Conservation (phyloP, 176 grass and related monocot genomes). For the Ananas comosus region DNA sequence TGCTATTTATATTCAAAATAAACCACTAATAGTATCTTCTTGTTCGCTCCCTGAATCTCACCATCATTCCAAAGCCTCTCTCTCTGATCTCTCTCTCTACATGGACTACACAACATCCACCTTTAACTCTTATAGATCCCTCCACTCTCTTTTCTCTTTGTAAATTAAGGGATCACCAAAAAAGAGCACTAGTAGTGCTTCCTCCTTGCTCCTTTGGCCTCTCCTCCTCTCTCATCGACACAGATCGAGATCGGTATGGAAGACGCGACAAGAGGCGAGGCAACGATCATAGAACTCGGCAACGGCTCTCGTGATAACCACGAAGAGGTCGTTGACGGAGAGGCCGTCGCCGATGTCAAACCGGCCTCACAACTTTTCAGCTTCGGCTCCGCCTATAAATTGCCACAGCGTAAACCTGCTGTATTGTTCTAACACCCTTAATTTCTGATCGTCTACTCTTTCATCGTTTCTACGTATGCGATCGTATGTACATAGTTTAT, state of each 20-base stretch:
- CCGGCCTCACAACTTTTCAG: conserved; percentile 9
- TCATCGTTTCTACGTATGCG: neutral
- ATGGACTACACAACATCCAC: too few relatives aligned
- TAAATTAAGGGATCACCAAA: too few relatives aligned
- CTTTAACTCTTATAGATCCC: too few relatives aligned
- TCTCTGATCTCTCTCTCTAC: too few relatives aligned
- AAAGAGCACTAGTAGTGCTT: too few relatives aligned
- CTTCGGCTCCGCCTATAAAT: conserved; percentile 43
- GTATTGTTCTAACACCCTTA: conserved; percentile 13
- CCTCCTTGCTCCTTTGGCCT: too few relatives aligned
- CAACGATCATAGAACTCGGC: neutral
- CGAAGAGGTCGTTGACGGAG: neutral
- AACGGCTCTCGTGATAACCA: neutral
- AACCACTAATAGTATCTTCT: too few relatives aligned
- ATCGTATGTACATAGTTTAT: neutral
- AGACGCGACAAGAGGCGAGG: neutral
- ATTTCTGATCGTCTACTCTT: neutral
- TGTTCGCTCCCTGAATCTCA: too few relatives aligned
- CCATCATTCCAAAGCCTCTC: too few relatives aligned
- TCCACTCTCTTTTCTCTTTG: too few relatives aligned
- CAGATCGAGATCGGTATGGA: neutral
- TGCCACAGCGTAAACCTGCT: conserved; percentile 29
- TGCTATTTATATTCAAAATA: too few relatives aligned
- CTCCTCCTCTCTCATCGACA: too few relatives aligned
- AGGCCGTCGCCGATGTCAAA: neutral